Percentiles rank a stretch among this genome's conserved stretches.
These are phyloP conservation scores for Leptographium lundbergii DNA, from an alignment of 2,329 filamentous ascomycete species.

Conservation along the genomic window DNA sequence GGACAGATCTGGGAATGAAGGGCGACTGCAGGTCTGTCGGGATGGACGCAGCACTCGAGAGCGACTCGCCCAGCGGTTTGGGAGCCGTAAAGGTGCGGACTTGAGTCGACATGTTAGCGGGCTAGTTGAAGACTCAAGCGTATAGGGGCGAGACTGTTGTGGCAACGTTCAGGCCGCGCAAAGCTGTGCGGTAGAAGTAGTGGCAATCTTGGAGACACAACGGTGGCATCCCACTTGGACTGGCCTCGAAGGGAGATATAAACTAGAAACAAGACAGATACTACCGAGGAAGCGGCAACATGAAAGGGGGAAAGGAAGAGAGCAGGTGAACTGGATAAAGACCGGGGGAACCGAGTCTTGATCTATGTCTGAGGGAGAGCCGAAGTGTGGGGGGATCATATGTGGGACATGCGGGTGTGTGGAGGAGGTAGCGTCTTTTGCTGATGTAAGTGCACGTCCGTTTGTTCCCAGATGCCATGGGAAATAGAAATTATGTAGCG, in stretches of 20 bases:
- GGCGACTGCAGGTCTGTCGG: conserved; percentile 2
- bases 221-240: conserved; percentile 54
- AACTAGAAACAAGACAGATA: not conserved
- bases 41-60: conserved; percentile 33
- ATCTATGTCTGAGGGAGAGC: not conserved
- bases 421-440: not conserved
- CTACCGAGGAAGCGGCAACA: not conserved
- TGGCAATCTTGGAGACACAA: conserved; percentile 81
- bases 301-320: not conserved
- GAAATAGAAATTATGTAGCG: not conserved
- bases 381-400: not conserved
- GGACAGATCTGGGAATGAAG: conserved; percentile 27
- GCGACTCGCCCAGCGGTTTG: conserved; percentile 58
- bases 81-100: conserved; percentile 57
- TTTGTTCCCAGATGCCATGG: not conserved
- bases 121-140: conserved; percentile 31
- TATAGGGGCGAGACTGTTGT: conserved; percentile 68
- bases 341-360: not conserved
- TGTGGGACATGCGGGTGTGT: not conserved
- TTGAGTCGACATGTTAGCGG: conserved; percentile 48
- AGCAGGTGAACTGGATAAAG: no score
- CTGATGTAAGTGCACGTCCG: not conserved
- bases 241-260: not conserved
- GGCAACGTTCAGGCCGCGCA: conserved; percentile 73
- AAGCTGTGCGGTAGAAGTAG: conserved; percentile 83